Conservation (phyloP, 2,329 filamentous ascomycete genomes). For the Davidsoniella australis region DNA sequence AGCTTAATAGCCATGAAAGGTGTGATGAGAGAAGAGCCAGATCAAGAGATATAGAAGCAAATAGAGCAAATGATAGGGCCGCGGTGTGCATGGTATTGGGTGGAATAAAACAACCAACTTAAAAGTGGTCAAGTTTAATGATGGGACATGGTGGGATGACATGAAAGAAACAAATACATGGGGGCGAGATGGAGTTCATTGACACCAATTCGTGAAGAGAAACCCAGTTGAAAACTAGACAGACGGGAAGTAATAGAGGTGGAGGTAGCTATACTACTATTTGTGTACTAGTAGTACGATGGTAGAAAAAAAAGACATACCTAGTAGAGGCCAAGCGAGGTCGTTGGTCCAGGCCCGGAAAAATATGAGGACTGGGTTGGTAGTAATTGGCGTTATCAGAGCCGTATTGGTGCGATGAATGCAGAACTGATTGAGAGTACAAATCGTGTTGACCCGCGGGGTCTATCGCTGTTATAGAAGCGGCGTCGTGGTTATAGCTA, state of each 20-base stretch:
- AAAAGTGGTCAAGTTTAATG: too few relatives aligned
- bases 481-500: slow-evolving; percentile 40
- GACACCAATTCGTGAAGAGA: too few relatives aligned
- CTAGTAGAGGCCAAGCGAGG: slow-evolving; percentile 33
- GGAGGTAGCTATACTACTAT: too few relatives aligned
- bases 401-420: slow-evolving; percentile 28
- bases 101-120: neutral
- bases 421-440: slow-evolving; percentile 33
- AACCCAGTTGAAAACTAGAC: too few relatives aligned
- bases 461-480: slow-evolving; percentile 34
- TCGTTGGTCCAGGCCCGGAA: slow-evolving; percentile 34
- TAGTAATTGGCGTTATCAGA: slow-evolving; percentile 31
- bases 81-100: neutral
- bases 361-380: slow-evolving; percentile 30
- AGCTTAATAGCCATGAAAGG: neutral
- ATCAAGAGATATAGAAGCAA: neutral
- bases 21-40: neutral
- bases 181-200: too few relatives aligned
- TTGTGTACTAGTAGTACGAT: too few relatives aligned
- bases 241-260: too few relatives aligned
- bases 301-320: slow-evolving; percentile 22
- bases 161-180: too few relatives aligned
- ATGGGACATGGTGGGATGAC: too few relatives aligned
- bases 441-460: slow-evolving; percentile 25
- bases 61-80: too few relatives aligned